Base-by-base conservation (phyloP, 2,329 filamentous ascomycete genomes). In the Hortaea werneckii region DNA sequence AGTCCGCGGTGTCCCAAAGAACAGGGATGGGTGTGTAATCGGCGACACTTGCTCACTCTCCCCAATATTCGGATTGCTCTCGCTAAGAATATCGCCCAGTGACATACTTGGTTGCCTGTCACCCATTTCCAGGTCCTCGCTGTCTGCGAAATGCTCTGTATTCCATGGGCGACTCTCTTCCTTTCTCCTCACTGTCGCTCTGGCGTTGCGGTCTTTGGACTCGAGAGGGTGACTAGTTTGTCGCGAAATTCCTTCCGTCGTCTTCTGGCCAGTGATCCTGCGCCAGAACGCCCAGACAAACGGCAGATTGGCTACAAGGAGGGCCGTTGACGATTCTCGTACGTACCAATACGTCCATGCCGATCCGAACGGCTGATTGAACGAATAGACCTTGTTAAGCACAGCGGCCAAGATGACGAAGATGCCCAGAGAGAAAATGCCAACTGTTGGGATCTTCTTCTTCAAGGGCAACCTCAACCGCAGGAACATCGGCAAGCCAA, bases 331-430 rank as follows among this genome's bases (percentile, higher is more conserved):
- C 9, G 73, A 71, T 56, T 82, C 78, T 28, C 76, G 71, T 6
- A 78, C 71, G 51, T 79, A 79, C 77, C 78, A 82, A 52, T 73
- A 73, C 0, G 78, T 71, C 67, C 78, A 82, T 34, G 73, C 61
- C 10, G 67, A 65, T 2, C 74, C 75, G 57, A 77, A 80, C 0
- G 75, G 75, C 13, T 76, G 62, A 11, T 64, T 71, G 49, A 82
- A 79, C 39, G 75, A 78, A 62, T 79, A 79, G 55, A 78, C 77
- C 49, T 80, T 79, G 63, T 79, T 81, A 11, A 82, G 64, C 5
- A 75, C 69, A 8, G 77, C 75, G 12, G 75, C 74, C 10, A 81
- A 62, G 42, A 82, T 77, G 54, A 74, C 64, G 49, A 78, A 74
- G 3, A 74, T 55, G 1, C 79, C 79, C 2, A 82, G 65, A 2